Evolutionary conservation across 192 early-diverging fungal genomes (phyloP).

Genomic region (Backusella macrospora): DNA sequence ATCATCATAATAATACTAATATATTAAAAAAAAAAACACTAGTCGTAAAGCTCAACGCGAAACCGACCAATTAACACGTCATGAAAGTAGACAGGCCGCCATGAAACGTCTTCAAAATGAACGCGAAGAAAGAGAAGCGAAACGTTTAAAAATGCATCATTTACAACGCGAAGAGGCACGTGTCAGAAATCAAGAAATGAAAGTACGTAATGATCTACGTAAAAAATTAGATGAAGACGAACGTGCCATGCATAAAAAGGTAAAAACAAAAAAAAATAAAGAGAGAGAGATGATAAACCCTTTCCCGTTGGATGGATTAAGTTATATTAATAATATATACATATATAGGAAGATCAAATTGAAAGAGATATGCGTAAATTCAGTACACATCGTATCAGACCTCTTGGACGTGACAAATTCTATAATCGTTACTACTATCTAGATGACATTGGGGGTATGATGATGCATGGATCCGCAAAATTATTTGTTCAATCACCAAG

Average conservation of each 20-base stretch:
- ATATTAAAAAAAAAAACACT: background rate
- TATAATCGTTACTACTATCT: slow-evolving; percentile 91
- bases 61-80: slow-evolving; percentile 28
- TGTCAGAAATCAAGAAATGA: slow-evolving; percentile 44
- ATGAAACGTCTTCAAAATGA: slow-evolving; percentile 50
- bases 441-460: slow-evolving; percentile 72
- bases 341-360: slow-evolving; percentile 61
- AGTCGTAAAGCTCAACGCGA: slow-evolving; percentile 25
- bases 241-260: slow-evolving; percentile 47
- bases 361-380: slow-evolving; percentile 71
- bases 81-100: slow-evolving; percentile 50
- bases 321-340: background rate
- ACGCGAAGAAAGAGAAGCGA: slow-evolving; percentile 49
- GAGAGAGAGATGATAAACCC: background rate
- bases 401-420: slow-evolving; percentile 85
- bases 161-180: slow-evolving; percentile 47
- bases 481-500: slow-evolving; percentile 63
- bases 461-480: slow-evolving; percentile 55
- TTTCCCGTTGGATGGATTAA: too few species aligned
- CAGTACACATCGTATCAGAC: slow-evolving; percentile 66
- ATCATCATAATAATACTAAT: background rate
- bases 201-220: slow-evolving; percentile 39
- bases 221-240: slow-evolving; percentile 62
- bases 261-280: background rate
- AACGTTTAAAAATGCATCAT: slow-evolving; percentile 45